phyloP scores from a whole-genome alignment of 2,329 filamentous ascomycete genomes.

The Pseudogymnoascus sp. region DNA sequence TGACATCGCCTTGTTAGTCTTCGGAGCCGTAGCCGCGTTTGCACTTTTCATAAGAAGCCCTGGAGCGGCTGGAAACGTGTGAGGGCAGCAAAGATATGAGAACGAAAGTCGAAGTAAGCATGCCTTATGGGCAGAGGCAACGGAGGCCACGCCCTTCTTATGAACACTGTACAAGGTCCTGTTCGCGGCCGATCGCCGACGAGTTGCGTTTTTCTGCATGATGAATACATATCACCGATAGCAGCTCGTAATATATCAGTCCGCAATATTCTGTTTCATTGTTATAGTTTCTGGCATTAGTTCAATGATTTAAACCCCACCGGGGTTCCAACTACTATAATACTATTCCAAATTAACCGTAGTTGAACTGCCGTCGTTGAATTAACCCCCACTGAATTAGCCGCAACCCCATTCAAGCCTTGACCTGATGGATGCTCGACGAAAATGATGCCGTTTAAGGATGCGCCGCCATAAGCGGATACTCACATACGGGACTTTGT shows the following conservation, averaged over 20 bases:
- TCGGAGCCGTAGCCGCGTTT: not conserved
- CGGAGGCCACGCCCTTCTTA: not conserved
- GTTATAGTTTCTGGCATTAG: not conserved
- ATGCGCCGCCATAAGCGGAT: not conserved
- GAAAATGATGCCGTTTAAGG: not conserved
- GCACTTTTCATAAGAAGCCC: not conserved
- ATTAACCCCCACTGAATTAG: not conserved
- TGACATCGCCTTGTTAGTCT: not conserved
- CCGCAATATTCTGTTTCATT: not conserved
- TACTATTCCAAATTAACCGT: not conserved
- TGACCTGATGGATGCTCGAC: not conserved
- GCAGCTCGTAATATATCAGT: not conserved
- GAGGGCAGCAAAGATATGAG: not conserved
- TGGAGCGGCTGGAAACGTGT: not conserved
- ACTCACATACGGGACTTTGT: not conserved
- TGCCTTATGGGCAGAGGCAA: not conserved
- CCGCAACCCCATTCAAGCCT: not conserved
- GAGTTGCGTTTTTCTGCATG: not conserved
- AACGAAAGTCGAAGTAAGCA: not conserved
- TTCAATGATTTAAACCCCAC: not conserved
- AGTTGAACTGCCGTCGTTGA: no score
- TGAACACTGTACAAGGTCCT: not conserved
- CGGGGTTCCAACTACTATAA: not conserved
- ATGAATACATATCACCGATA: not conserved
- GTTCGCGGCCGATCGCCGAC: not conserved